A percentile compares a stretch with the other conserved stretches of the same genome.
Evolutionary conservation across 2,329 filamentous ascomycete genomes (phyloP).

Genomic region (Arthroderma sp.): DNA sequence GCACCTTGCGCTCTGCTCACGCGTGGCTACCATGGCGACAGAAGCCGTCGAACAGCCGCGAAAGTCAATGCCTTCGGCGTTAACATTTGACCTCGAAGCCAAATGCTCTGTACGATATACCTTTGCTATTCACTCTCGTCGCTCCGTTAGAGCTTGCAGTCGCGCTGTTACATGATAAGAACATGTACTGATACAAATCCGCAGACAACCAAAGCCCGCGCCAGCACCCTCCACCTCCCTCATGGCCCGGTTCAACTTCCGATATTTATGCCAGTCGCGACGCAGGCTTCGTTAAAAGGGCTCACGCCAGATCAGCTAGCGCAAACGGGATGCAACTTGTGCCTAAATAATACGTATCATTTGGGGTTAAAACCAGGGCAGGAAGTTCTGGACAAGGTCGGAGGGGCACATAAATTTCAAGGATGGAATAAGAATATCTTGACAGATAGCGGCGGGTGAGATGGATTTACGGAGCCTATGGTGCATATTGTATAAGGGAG

Average conservation of each 20-base stretch:
- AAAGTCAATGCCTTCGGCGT: slow-evolving; percentile 41
- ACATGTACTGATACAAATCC: neutral
- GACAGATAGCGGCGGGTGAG: slow-evolving; percentile 49
- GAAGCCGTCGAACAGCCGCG: slow-evolving; percentile 15
- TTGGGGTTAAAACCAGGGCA: slow-evolving; percentile 90
- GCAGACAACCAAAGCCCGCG: slow-evolving; percentile 86
- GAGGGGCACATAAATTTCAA: slow-evolving; percentile 87
- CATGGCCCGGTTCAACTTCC: slow-evolving; percentile 85
- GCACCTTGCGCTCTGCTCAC: too few species aligned
- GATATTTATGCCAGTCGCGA: slow-evolving; percentile 97
- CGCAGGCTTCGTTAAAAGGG: slow-evolving; percentile 89
- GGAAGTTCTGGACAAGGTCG: slow-evolving; percentile 70
- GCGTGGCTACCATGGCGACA: too few species aligned
- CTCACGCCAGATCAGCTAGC: slow-evolving; percentile 86
- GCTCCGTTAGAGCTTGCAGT: neutral
- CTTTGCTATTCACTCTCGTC: slow-evolving; percentile 1
- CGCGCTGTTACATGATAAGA: neutral
- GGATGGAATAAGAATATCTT: slow-evolving; percentile 92
- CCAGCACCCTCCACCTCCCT: slow-evolving; percentile 72
- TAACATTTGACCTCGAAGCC: slow-evolving; percentile 65
- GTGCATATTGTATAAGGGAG: neutral
- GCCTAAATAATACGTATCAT: slow-evolving; percentile 97
- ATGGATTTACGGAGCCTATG: slow-evolving; percentile 3
- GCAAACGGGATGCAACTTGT: slow-evolving; percentile 75
- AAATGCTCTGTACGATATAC: slow-evolving; percentile 59